Percentiles rank a stretch among this genome's conserved stretches.
Evolutionary conservation across 352 stramenopile species (phyloP).

Genomic region (Phytophthora colocasiae): DNA sequence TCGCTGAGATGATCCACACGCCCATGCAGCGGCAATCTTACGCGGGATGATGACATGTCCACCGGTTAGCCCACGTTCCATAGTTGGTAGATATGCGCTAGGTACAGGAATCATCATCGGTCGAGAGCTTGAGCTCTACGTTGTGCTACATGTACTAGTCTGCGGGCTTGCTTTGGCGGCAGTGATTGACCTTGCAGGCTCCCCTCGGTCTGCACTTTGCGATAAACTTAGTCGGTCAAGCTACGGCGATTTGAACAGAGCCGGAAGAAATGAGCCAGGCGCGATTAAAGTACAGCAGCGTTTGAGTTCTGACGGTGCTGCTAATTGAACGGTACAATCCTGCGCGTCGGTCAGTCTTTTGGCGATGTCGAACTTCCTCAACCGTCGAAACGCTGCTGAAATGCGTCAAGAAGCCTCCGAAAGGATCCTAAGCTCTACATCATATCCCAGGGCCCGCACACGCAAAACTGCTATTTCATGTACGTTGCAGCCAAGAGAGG

Average conservation of each 20-base stretch:
- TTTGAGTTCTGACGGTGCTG: neutral
- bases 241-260: conserved; percentile 17
- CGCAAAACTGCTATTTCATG: too few species aligned
- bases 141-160: neutral
- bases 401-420: conserved; percentile 16
- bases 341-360: conserved; percentile 4
- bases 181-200: too few species aligned
- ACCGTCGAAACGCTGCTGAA: neutral
- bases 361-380: neutral
- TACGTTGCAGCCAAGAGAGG: too few species aligned
- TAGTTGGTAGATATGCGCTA: neutral
- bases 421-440: neutral
- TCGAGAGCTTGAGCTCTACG: neutral
- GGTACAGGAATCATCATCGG: too few species aligned
- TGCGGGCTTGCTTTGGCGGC: neutral
- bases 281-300: conserved; percentile 1
- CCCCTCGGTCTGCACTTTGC: conserved; percentile 2
- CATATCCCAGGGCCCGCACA: neutral
- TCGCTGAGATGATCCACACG: conserved; percentile 29
- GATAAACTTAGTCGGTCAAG: conserved; percentile 15
- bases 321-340: neutral
- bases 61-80: conserved; percentile 5
- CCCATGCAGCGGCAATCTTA: conserved; percentile 12
- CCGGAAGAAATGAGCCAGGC: conserved; percentile 21
- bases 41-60: conserved; percentile 13